Conservation (phyloP, 2,329 filamentous ascomycete species). For the Madurella fahalii region DNA sequence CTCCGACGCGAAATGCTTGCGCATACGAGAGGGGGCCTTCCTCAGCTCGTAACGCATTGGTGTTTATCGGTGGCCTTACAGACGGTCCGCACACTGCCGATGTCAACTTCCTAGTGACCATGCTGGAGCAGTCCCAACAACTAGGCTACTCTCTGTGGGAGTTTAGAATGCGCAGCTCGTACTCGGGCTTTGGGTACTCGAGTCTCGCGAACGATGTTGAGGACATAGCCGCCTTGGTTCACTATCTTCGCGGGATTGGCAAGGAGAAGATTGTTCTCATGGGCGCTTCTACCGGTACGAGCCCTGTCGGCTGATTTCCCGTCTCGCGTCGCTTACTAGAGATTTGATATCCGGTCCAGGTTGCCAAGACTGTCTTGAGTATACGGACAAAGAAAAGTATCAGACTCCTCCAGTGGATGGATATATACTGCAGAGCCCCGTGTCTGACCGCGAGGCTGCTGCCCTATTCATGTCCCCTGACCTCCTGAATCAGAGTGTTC, state of each 20-base stretch:
- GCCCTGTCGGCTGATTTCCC: neutral
- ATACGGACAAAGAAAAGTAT: slow-evolving; percentile 31
- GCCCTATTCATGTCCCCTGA: slow-evolving; percentile 14
- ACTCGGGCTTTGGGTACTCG: slow-evolving; percentile 48
- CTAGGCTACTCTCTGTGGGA: slow-evolving; percentile 54
- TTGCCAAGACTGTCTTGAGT: slow-evolving; percentile 57
- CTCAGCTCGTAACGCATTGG: slow-evolving; percentile 48
- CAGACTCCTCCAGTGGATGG: slow-evolving; percentile 52
- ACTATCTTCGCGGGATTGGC: slow-evolving; percentile 46
- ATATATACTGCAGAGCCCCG: slow-evolving; percentile 72
- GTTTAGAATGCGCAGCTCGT: slow-evolving; percentile 53
- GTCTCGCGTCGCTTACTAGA: neutral
- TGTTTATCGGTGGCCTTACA: slow-evolving; percentile 67
- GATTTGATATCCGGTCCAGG: neutral
- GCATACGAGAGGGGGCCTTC: slow-evolving; percentile 6
- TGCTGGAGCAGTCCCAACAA: slow-evolving; percentile 44
- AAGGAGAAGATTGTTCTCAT: slow-evolving; percentile 48
- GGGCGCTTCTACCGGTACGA: slow-evolving; percentile 51
- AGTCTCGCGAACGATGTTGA: slow-evolving; percentile 50
- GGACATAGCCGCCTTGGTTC: slow-evolving; percentile 51
- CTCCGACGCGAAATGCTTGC: neutral
- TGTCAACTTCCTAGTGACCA: slow-evolving; percentile 26
- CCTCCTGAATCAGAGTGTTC: slow-evolving; percentile 41
- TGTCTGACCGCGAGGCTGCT: slow-evolving; percentile 69
- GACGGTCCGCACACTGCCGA: slow-evolving; percentile 55